Evolutionary conservation across 345 rosid genomes (phyloP).

Genomic region (Balakata baccata): DNA sequence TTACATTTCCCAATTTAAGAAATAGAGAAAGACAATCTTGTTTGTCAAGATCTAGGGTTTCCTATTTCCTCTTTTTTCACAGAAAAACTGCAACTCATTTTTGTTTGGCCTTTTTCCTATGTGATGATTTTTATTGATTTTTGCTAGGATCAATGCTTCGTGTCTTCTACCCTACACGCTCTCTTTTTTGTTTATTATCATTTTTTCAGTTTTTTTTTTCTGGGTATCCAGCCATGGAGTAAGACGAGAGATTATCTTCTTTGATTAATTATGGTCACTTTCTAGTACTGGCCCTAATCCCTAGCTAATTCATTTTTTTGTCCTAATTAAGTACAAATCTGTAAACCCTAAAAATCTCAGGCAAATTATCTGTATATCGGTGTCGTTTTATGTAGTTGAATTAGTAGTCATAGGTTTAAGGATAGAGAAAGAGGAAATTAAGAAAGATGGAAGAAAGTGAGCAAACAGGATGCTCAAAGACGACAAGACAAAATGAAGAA

Average conservation of each 20-base stretch:
- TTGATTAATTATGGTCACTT: constrained; percentile 9
- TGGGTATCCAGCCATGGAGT: background rate
- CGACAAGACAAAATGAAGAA: constrained; percentile 24
- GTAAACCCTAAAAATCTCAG: too few relatives aligned
- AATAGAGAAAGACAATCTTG: constrained; percentile 28
- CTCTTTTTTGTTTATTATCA: constrained; percentile 15
- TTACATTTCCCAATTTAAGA: constrained; percentile 29
- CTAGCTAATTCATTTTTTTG: constrained; percentile 10
- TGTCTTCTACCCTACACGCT: constrained; percentile 21
- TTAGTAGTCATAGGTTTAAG: too few relatives aligned
- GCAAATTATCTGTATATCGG: too few relatives aligned
- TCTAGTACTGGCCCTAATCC: constrained; percentile 18
- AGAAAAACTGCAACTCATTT: constrained; percentile 16
- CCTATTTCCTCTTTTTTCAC: constrained; percentile 20
- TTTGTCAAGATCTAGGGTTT: constrained; percentile 49
- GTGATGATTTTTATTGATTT: background rate
- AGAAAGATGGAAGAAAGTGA: constrained; percentile 30
- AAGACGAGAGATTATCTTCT: constrained; percentile 11
- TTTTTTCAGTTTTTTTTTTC: background rate
- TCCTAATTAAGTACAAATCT: too few relatives aligned
- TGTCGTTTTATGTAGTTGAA: too few relatives aligned
- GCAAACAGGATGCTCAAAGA: constrained; percentile 31
- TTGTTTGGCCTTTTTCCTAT: constrained; percentile 7
- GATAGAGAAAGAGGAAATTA: background rate
- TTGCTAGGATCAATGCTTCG: constrained; percentile 17